Percentiles rank a stretch among this genome's conserved stretches.
Conservation (phyloP, 2,329 filamentous ascomycete genomes). For the Calonectria pteridis region DNA sequence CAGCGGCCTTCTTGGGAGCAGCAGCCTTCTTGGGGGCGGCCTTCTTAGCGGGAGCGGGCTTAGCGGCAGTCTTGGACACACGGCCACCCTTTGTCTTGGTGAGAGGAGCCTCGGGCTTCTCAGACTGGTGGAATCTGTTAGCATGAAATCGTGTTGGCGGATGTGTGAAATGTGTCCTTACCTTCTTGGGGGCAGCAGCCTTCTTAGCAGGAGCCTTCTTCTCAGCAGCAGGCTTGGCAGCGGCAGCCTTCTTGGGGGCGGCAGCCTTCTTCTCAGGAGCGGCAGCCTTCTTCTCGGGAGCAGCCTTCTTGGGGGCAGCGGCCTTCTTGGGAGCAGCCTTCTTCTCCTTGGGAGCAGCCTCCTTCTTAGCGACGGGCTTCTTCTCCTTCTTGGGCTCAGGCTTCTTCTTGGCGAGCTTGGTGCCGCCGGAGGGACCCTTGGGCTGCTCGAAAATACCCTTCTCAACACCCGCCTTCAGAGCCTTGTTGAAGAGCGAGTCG, state of each 20-base stretch:
- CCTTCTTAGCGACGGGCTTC: conserved; percentile 50
- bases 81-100: conserved; percentile 90
- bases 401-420: conserved; percentile 91
- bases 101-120: conserved; percentile 75
- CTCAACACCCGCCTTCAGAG: conserved; percentile 84
- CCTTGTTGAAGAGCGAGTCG: conserved; percentile 86
- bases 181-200: conserved; percentile 41
- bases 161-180: background rate
- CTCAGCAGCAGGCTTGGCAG: conserved; percentile 52
- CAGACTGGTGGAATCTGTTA: conserved; percentile 5
- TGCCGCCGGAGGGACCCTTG: conserved; percentile 90
- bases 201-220: conserved; percentile 45
- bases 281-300: conserved; percentile 42
- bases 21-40: conserved; percentile 60
- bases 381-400: conserved; percentile 54
- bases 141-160: background rate
- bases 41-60: conserved; percentile 59
- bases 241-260: conserved; percentile 62
- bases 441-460: conserved; percentile 90
- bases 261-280: conserved; percentile 42
- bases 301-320: conserved; percentile 43
- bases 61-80: conserved; percentile 77
- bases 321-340: conserved; percentile 47
- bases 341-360: conserved; percentile 50
- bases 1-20: conserved; percentile 61